A percentile compares a stretch with the other conserved stretches of the same genome.
phyloP scores from a whole-genome alignment of 352 stramenopile genomes.

The Blastocystis hominis region DNA sequence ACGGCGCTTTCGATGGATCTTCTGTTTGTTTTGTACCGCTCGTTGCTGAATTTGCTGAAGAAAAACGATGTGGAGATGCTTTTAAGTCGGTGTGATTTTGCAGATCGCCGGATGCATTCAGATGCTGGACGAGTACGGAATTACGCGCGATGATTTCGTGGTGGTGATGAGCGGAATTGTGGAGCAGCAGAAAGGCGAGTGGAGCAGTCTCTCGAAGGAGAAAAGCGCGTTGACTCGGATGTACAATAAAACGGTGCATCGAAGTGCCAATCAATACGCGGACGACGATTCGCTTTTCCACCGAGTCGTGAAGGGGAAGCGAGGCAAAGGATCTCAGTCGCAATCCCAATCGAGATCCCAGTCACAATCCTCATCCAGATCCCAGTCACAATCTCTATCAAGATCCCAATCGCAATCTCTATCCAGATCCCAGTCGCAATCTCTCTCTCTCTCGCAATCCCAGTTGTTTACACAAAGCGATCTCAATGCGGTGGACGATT shows the following conservation, averaged over 20 bases:
- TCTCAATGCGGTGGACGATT: neutral
- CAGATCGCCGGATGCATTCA: slow-evolving; percentile 2
- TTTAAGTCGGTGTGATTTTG: neutral
- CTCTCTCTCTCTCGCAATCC: too few relatives aligned
- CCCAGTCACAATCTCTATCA: neutral
- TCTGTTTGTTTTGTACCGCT: neutral
- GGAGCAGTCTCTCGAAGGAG: neutral
- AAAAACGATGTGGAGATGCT: neutral
- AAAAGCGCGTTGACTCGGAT: slow-evolving; percentile 19
- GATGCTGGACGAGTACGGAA: slow-evolving; percentile 18
- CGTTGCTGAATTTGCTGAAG: neutral
- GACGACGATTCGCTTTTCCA: neutral
- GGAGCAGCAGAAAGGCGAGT: neutral
- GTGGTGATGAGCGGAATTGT: slow-evolving; percentile 11
- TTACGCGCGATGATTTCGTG: slow-evolving; percentile 39
- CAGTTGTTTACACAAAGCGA: too few relatives aligned
- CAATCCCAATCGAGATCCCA: neutral
- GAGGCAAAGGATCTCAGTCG: neutral
- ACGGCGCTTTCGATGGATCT: slow-evolving; percentile 5
- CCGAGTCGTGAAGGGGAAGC: neutral
- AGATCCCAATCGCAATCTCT: too few relatives aligned
- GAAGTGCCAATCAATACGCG: neutral
- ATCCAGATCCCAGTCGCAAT: too few relatives aligned
- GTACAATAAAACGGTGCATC: slow-evolving; percentile 16
- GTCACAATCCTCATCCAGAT: neutral